Percentiles rank a stretch among this genome's conserved stretches.
Evolutionary conservation across 108 stramenopile genomes (phyloP).

Genomic region (Pseudonitzschia pungens): DNA sequence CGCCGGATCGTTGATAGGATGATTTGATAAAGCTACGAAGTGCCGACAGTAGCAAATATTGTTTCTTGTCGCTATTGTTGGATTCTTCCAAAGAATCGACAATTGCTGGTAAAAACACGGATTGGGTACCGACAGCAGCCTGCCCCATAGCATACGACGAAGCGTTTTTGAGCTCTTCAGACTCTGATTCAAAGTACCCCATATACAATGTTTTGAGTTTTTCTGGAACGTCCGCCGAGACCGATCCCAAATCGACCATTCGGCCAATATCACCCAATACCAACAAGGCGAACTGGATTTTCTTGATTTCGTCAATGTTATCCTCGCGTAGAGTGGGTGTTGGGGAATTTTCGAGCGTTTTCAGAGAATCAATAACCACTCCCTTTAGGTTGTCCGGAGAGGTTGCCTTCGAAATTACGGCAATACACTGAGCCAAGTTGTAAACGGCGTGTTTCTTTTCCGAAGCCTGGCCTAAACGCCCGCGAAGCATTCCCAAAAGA

Average conservation of each 20-base stretch:
- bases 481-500: slow-evolving; percentile 56
- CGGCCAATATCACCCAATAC: slow-evolving; percentile 92
- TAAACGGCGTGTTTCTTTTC: slow-evolving; percentile 73
- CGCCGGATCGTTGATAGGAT: slow-evolving; percentile 53
- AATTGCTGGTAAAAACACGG: slow-evolving; percentile 82
- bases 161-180: slow-evolving; percentile 93
- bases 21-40: slow-evolving; percentile 93
- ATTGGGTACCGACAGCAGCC: slow-evolving; percentile 80
- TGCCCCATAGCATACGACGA: slow-evolving; percentile 93
- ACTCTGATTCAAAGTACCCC: slow-evolving; percentile 70
- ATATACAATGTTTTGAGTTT: slow-evolving; percentile 63
- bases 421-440: slow-evolving; percentile 83
- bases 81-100: slow-evolving; percentile 70
- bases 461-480: slow-evolving; percentile 37
- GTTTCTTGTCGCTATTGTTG: slow-evolving; percentile 73
- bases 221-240: slow-evolving; percentile 46
- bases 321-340: slow-evolving; percentile 28
- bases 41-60: slow-evolving; percentile 91
- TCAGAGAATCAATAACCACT: slow-evolving; percentile 51
- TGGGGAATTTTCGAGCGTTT: slow-evolving; percentile 42
- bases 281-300: slow-evolving; percentile 80
- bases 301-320: slow-evolving; percentile 9
- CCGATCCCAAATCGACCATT: slow-evolving; percentile 64
- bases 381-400: slow-evolving; percentile 40
- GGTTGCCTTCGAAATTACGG: slow-evolving; percentile 60